These are phyloP conservation scores for Salix dunnii DNA, from an alignment of 345 rosid genomes.

Conservation along the genomic window DNA sequence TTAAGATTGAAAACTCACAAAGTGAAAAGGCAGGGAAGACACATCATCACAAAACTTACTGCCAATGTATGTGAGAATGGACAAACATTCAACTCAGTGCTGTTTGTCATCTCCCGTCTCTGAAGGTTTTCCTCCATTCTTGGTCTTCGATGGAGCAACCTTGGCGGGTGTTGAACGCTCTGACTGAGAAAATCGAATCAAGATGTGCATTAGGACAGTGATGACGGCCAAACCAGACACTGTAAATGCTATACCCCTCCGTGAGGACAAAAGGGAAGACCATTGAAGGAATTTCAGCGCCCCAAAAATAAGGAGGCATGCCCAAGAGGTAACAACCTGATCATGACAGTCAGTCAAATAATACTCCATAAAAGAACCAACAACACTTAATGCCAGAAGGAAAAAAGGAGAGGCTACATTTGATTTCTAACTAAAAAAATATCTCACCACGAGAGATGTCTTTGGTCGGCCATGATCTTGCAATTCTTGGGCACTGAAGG, in stretches of 20 bases:
- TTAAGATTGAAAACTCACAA: neutral
- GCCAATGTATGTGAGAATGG: neutral
- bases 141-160: slow-evolving; percentile 59
- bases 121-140: slow-evolving; percentile 23
- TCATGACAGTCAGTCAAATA: neutral
- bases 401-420: neutral
- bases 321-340: slow-evolving; percentile 32
- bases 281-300: slow-evolving; percentile 32
- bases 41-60: slow-evolving; percentile 3
- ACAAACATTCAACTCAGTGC: slow-evolving; percentile 20
- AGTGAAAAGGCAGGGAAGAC: neutral
- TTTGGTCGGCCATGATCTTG: slow-evolving; percentile 27
- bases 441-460: slow-evolving; percentile 32
- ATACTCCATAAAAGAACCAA: neutral
- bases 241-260: slow-evolving; percentile 19
- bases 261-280: slow-evolving; percentile 27
- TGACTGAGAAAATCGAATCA: slow-evolving; percentile 32
- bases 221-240: slow-evolving; percentile 12
- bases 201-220: slow-evolving; percentile 25
- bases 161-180: slow-evolving; percentile 32
- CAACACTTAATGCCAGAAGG: neutral
- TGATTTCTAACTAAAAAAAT: neutral
- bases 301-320: slow-evolving; percentile 23
- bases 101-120: slow-evolving; percentile 35
- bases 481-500: slow-evolving; percentile 28